Base-by-base conservation (phyloP, 495 filamentous ascomycete genomes). In the Barbatosphaeria neglecta region DNA sequence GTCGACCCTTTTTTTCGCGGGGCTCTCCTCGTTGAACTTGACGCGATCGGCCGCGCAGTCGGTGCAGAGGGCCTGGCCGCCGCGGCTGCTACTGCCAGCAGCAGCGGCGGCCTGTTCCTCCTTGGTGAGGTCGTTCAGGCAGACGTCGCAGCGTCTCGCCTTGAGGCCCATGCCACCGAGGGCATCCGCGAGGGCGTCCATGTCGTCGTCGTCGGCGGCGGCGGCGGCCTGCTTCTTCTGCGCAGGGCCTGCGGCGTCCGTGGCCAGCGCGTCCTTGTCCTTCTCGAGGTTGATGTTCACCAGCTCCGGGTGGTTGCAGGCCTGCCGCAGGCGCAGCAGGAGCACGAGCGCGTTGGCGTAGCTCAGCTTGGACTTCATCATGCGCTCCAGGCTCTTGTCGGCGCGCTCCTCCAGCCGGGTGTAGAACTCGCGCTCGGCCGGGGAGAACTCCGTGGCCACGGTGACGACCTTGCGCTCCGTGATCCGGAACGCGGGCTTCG, bases 231-330 rank as follows among this genome's bases (percentile, higher is more conserved):
- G 24, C 64, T 77, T 72, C 44, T 63, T 45, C 50, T 66, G 64
- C 53, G 70, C 64, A 8, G 50, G 13, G 22, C 18, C 20, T 18
- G 62, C 71, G 41, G 76, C 56, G 24, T 78, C 86, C 7, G 82
- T 82, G 0, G 78, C 65, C 31, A 93, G 66, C 15, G 89, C 84
- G 51, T 97, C 92, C 50, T 82, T 84, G 56, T 98, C 90, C 50
- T 86, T 87, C 22, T 81, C 83, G 40, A 95, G 69, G 54, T 87
- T 90, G 41, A 81, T 80, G 48, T 83, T 87, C 43, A 95, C 80
- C 45, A 98, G 69, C 43, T 87, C 77, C 0, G 88, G 86, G 63
- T 98, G 92, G 57, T 98, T 95, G 65, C 92, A 98, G 28, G 87
- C 83, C 62, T 97, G 90, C 43, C 90, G 77, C 47, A 98, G 70